Conservation (phyloP, 768 basidiomycete genomes). For the Paxillus ammoniavirescens region DNA sequence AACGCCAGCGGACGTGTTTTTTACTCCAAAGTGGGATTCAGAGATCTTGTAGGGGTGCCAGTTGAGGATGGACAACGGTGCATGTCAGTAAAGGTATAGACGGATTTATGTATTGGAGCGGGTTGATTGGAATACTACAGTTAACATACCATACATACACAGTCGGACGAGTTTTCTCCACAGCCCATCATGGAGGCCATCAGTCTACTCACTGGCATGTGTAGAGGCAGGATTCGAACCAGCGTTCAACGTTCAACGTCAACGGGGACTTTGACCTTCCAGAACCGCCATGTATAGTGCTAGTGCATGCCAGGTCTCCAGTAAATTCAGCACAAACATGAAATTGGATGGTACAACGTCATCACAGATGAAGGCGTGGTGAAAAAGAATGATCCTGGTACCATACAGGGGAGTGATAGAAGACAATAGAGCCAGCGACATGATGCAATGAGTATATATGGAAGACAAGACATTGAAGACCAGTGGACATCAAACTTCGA, state of each 20-base stretch:
- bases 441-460: not conserved
- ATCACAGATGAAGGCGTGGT: not conserved
- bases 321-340: conserved; percentile 5
- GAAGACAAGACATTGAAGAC: no score
- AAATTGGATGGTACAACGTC: not conserved
- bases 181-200: not conserved
- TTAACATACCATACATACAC: not conserved
- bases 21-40: conserved; percentile 23
- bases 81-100: conserved; percentile 34
- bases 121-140: no score
- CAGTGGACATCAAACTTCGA: not conserved
- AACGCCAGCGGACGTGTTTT: conserved; percentile 17
- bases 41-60: conserved; percentile 7
- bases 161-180: not conserved
- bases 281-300: conserved; percentile 53
- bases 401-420: not conserved
- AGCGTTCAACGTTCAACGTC: conserved; percentile 40
- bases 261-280: conserved; percentile 50
- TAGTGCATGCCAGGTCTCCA: not conserved
- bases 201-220: conserved; percentile 36
- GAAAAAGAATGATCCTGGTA: not conserved
- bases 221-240: conserved; percentile 55
- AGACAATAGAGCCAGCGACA: not conserved
- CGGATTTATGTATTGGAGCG: not conserved
- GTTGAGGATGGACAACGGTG: conserved; percentile 13